Evolutionary conservation across 768 basidiomycete species (phyloP).

Genomic region (Porphyrellus cyaneotinctus): DNA sequence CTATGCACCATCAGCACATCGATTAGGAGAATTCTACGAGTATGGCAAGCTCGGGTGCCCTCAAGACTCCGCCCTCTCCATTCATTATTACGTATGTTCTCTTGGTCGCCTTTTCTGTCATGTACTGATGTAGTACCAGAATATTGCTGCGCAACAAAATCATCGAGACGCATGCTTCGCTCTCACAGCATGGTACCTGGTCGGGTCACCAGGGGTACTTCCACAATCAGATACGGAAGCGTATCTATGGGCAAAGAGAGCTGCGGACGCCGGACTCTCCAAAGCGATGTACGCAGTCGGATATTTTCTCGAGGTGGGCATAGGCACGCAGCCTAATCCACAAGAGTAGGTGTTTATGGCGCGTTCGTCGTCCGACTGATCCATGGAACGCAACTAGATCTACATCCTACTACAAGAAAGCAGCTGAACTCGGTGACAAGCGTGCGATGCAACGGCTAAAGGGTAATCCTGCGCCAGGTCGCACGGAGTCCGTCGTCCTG

Average conservation of each 20-base stretch:
- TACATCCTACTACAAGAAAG: conserved; percentile 78
- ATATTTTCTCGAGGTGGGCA: conserved; percentile 95
- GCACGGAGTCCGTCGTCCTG: conserved; percentile 57
- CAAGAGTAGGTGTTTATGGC: conserved; percentile 50
- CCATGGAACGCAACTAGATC: conserved; percentile 44
- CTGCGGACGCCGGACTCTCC: conserved; percentile 84
- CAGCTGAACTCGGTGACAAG: conserved; percentile 90
- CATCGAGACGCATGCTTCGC: conserved; percentile 98
- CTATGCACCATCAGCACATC: conserved; percentile 93
- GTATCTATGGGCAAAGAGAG: conserved; percentile 94
- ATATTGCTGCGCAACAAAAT: conserved; percentile 96
- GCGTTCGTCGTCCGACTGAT: conserved; percentile 4
- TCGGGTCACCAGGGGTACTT: conserved; percentile 94
- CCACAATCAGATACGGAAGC: conserved; percentile 99
- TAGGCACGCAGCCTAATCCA: conserved; percentile 67
- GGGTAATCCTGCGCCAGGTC: conserved; percentile 54
- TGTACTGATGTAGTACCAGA: conserved; percentile 44
- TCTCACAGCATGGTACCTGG: conserved; percentile 97
- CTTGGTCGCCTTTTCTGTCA: not conserved
- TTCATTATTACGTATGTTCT: conserved; percentile 95
- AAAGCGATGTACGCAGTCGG: conserved; percentile 99
- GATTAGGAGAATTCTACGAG: conserved; percentile 97
- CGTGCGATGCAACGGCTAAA: conserved; percentile 84
- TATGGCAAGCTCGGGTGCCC: conserved; percentile 99
- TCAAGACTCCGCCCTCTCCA: conserved; percentile 92